Percentiles rank a stretch among this genome's conserved stretches.
Evolutionary conservation across 306 rosid genomes (phyloP).

Genomic region (Prinsepia uniflora): DNA sequence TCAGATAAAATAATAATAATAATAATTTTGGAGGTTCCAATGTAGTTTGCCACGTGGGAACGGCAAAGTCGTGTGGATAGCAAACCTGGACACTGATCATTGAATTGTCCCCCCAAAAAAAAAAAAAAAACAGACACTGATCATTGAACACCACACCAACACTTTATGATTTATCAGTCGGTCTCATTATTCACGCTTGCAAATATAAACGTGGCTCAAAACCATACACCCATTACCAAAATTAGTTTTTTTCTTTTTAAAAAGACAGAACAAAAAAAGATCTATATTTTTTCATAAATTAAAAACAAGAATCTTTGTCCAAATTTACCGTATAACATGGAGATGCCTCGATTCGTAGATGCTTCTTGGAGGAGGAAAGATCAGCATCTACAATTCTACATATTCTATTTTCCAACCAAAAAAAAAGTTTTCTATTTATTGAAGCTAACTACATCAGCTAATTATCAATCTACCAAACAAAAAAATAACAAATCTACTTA

Average conservation of each 20-base stretch:
- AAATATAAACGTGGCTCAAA: background rate
- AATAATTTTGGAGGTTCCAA: too few relatives aligned
- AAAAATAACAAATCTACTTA: background rate
- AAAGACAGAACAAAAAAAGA: background rate
- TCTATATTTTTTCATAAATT: background rate
- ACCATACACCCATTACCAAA: background rate
- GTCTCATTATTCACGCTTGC: background rate
- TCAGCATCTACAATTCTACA: background rate
- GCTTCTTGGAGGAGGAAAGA: background rate
- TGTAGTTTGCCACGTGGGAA: too few relatives aligned
- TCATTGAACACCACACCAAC: conserved; percentile 6
- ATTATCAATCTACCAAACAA: background rate
- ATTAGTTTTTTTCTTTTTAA: background rate
- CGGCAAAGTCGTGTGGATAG: too few relatives aligned
- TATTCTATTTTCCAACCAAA: background rate
- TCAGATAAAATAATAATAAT: too few relatives aligned
- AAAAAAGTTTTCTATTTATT: background rate
- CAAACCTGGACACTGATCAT: too few relatives aligned
- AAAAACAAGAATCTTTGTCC: background rate
- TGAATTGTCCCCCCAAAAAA: too few relatives aligned
- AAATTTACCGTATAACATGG: background rate
- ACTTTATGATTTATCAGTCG: background rate
- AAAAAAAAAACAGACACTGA: too few relatives aligned
- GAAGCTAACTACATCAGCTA: background rate
- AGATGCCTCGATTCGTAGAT: background rate